Evolutionary conservation across 1,284 basidiomycete genomes (phyloP).

Genomic region (Abortiporus biennis): DNA sequence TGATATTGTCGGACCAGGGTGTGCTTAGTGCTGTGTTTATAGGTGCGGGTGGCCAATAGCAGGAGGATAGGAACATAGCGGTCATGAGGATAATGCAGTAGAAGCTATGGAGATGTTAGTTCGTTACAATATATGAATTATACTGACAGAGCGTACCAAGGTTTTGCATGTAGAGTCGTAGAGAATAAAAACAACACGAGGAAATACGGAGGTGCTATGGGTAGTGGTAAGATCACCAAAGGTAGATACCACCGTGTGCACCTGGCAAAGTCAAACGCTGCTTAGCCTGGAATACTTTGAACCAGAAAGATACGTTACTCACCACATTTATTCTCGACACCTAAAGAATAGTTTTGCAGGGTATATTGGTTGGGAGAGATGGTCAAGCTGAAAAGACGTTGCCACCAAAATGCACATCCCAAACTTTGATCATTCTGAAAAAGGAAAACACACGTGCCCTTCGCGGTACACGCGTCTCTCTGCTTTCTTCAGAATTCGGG

Average conservation of each 20-base stretch:
- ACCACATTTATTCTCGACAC: slow-evolving; percentile 10
- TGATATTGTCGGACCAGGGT: slow-evolving; percentile 63
- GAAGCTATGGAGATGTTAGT: slow-evolving; percentile 40
- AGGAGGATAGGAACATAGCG: slow-evolving; percentile 75
- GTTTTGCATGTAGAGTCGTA: slow-evolving; percentile 68
- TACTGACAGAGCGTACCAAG: slow-evolving; percentile 48
- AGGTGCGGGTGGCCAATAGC: slow-evolving; percentile 79
- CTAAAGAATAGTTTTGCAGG: too few species aligned
- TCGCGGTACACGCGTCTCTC: slow-evolving; percentile 1
- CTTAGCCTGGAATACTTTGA: too few species aligned
- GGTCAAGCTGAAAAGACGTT: too few species aligned
- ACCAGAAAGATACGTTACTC: background rate
- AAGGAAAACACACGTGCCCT: slow-evolving; percentile 10
- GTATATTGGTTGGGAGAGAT: too few species aligned
- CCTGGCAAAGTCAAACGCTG: too few species aligned
- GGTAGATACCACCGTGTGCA: slow-evolving; percentile 82
- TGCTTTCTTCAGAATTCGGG: slow-evolving; percentile 33
- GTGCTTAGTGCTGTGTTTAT: slow-evolving; percentile 50
- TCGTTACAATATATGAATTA: background rate
- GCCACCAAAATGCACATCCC: too few species aligned
- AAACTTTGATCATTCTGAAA: too few species aligned
- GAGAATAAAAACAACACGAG: slow-evolving; percentile 68
- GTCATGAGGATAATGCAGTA: slow-evolving; percentile 77
- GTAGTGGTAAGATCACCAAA: slow-evolving; percentile 67
- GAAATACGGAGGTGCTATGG: slow-evolving; percentile 72